Conservation (phyloP, 1,284 basidiomycete species). For the Apiotrichum porosum region DNA sequence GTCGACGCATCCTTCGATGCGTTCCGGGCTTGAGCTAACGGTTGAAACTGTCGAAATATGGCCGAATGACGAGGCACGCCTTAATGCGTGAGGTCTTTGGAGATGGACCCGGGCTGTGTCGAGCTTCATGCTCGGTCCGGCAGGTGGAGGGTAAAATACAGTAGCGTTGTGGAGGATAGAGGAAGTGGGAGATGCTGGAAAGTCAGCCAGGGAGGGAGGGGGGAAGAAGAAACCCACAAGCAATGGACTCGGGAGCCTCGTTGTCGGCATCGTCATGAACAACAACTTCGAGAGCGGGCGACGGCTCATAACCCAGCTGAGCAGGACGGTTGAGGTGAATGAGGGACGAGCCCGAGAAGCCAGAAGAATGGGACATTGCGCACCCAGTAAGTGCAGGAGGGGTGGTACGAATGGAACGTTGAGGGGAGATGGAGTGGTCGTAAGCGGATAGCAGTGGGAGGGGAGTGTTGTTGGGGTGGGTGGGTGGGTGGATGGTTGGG, state of each 20-base stretch:
- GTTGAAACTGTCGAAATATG: neutral
- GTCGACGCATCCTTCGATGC: slow-evolving; percentile 2
- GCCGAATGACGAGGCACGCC: neutral
- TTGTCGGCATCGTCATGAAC: slow-evolving; percentile 4
- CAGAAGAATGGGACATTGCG: slow-evolving; percentile 17
- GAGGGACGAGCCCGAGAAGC: slow-evolving; percentile 33
- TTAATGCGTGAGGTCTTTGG: neutral
- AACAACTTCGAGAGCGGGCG: slow-evolving; percentile 5
- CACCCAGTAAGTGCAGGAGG: neutral
- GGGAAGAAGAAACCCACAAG: slow-evolving; percentile 1
- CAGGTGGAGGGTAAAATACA: slow-evolving; percentile 13
- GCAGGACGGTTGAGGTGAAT: slow-evolving; percentile 36
- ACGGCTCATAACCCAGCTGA: slow-evolving; percentile 7
- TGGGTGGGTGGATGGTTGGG: no score
- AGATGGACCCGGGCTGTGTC: neutral
- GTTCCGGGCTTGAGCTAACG: neutral
- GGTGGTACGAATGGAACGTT: neutral
- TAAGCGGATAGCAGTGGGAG: no score
- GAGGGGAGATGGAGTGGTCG: neutral
- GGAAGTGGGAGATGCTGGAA: slow-evolving; percentile 12
- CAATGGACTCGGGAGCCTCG: slow-evolving; percentile 2
- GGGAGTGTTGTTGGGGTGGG: neutral
- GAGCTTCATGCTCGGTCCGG: slow-evolving; percentile 8
- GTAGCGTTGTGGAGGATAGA: slow-evolving; percentile 8
- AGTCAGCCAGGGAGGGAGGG: neutral